Conservation (phyloP, 345 rosid species). For the Cardamine chenopodiifolia region DNA sequence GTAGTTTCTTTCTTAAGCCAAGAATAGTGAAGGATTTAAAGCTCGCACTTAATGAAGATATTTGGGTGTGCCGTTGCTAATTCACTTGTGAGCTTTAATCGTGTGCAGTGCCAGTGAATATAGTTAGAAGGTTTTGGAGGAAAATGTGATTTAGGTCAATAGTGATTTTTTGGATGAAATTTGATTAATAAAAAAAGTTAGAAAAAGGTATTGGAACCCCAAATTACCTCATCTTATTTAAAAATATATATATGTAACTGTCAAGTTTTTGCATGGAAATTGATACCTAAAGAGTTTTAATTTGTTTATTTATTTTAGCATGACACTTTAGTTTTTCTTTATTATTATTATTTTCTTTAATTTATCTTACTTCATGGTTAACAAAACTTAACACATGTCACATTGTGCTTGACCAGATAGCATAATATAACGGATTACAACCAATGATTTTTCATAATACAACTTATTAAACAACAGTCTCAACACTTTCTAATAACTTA, state of each 20-base stretch:
- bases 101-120: background rate
- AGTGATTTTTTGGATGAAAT: background rate
- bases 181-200: background rate
- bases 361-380: background rate
- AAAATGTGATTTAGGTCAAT: background rate
- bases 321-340: background rate
- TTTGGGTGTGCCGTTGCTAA: background rate
- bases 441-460: slow-evolving; percentile 7
- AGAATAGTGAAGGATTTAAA: background rate
- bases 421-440: background rate
- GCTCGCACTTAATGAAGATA: background rate
- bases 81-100: background rate
- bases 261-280: background rate
- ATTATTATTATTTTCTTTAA: too few relatives aligned
- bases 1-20: background rate
- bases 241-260: background rate
- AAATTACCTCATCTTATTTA: background rate
- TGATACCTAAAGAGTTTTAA: background rate
- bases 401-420: background rate
- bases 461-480: background rate
- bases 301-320: background rate
- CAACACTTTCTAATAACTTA: background rate
- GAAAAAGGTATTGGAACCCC: background rate
- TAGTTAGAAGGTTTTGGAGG: background rate
- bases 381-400: background rate